A percentile compares a stretch with the other conserved stretches of the same genome.
Evolutionary conservation across 306 rosid species (phyloP).

Genomic region (Sphenostylis stenocarpa): DNA sequence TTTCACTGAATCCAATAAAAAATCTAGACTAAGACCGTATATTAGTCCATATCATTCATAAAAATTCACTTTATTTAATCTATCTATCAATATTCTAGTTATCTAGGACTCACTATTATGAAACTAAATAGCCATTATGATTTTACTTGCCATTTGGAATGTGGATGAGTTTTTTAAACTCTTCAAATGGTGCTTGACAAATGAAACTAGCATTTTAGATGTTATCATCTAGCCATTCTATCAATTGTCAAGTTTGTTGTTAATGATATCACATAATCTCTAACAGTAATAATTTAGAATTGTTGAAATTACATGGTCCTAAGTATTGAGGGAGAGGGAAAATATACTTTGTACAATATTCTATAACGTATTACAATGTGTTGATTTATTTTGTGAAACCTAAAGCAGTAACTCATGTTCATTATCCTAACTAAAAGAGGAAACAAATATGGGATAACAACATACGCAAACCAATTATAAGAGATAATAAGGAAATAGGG

Average conservation of each 20-base stretch:
- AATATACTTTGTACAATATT: neutral
- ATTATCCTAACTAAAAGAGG: neutral
- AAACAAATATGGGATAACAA: neutral
- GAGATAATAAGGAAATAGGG: neutral
- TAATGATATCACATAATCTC: neutral
- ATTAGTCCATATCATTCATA: neutral
- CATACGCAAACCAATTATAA: neutral
- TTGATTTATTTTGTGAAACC: neutral
- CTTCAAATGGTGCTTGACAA: neutral
- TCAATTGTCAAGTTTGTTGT: neutral
- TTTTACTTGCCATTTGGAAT: neutral
- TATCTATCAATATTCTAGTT: neutral
- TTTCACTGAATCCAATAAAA: constrained; percentile 11
- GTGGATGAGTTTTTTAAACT: neutral
- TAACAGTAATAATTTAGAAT: neutral
- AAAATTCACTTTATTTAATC: neutral
- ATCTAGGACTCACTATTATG: neutral
- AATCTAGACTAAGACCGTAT: neutral
- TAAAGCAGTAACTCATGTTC: neutral
- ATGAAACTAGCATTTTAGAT: neutral
- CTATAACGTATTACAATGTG: neutral
- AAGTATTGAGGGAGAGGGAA: neutral
- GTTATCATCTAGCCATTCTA: neutral
- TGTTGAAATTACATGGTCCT: neutral
- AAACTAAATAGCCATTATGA: neutral